Evolutionary conservation across 1,139 yeast genomes (phyloP), one percentile per base, ranked within the genome.

Genomic region (Geotrichum reessii): DNA sequence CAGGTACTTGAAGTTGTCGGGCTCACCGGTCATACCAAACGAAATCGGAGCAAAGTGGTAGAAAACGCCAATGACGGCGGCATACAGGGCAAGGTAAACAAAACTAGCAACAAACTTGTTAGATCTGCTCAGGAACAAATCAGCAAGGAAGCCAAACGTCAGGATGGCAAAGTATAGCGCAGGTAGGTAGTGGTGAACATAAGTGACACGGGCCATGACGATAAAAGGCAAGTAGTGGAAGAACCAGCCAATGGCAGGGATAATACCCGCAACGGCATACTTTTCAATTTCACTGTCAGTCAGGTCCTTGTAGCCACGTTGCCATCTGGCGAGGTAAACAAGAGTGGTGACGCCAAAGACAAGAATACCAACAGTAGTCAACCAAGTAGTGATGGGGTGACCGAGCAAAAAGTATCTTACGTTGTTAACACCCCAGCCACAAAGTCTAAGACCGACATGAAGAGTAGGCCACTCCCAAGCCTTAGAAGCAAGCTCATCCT

Each of bases 401-500:
- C 97, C 98, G 65, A 95, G 81, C 75, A 95, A 78, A 77, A 82
- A 93, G 76, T 92, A 95, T 74, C 91, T 90, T 67, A 84, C 81
- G 67, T 79, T 82, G 37, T 86, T 89, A 64, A 83, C 84, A 61
- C 85, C 86, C 99, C 99, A 95, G 53, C 95, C 90, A 76, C 98
- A 92, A 78, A 95, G 82, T 76, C 99, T 87, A 67, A 95, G 84
- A 71, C 99, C 99, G 59, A 85, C 87, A 73, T 89, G 81, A 68
- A 92, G 81, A 42, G 93, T 82, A 60, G 99, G 99, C 99, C 99
- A 95, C 80, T 95, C 93, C 99, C 99, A 95, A 67, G 93, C 93
- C 55, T 83, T 72, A 19, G 97, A 90, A 1, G 98, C 95, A 67
- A 95, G 81, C 66, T 86, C 92, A 71, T 95, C 99, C 67, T 82